Percentiles rank a stretch among this genome's conserved stretches.
phyloP scores from a whole-genome alignment of 1,284 basidiomycete species.

The Coriolopsis trogii region DNA sequence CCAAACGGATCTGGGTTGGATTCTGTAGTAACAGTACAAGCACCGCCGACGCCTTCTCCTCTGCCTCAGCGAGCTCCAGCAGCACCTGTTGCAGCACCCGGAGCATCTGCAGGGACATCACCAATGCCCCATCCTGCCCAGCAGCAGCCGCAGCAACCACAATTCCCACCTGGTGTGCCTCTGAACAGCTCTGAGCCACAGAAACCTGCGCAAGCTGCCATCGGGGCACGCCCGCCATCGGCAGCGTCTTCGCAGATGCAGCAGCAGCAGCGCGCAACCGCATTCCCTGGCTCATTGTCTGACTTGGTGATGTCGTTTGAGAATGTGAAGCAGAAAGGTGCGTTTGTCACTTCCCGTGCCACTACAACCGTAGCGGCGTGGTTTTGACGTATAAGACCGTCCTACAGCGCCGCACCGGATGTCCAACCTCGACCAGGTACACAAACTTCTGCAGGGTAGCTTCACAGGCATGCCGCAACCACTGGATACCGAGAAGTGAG shows the following conservation, averaged over 20 bases:
- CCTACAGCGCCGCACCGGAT: slow-evolving; percentile 77
- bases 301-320: slow-evolving; percentile 96
- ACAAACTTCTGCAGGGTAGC: slow-evolving; percentile 91
- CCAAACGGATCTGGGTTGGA: slow-evolving; percentile 26
- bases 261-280: slow-evolving; percentile 40
- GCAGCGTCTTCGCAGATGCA: slow-evolving; percentile 36
- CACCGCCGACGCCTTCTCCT: slow-evolving; percentile 48
- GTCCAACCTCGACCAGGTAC: slow-evolving; percentile 86
- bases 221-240: slow-evolving; percentile 35
- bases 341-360: slow-evolving; percentile 26
- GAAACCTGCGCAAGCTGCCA: slow-evolving; percentile 21
- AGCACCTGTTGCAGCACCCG: slow-evolving; percentile 34
- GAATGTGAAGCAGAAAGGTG: slow-evolving; percentile 93
- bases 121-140: slow-evolving; percentile 35
- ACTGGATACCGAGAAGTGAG: slow-evolving; percentile 92
- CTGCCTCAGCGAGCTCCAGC: slow-evolving; percentile 67
- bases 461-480: slow-evolving; percentile 90
- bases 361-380: not conserved
- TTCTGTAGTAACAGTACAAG: slow-evolving; percentile 21
- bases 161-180: slow-evolving; percentile 75
- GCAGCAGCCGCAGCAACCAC: slow-evolving; percentile 41
- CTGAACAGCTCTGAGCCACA: slow-evolving; percentile 40
- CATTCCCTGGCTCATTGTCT: slow-evolving; percentile 83
- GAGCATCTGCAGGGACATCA: slow-evolving; percentile 28
- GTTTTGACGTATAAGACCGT: not conserved